Base-by-base conservation (phyloP, 108 stramenopile genomes). In the Discostella pseudostelligera region DNA sequence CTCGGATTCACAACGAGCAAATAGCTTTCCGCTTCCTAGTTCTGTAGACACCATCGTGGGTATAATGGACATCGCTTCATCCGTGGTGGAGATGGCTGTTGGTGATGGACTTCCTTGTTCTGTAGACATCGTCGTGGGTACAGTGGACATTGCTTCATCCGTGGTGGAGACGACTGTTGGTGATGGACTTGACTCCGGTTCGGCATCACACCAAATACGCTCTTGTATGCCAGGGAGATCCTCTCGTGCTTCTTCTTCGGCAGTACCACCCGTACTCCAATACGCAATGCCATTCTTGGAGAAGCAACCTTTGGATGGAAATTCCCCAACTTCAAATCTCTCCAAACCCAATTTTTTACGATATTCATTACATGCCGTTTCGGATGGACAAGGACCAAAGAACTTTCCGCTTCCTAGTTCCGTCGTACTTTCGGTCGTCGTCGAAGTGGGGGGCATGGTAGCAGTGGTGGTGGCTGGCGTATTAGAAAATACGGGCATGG, bases 211-310 rank as follows among this genome's bases (percentile, higher is more conserved):
- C 22, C 10, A 25, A 5, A 50, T 50, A 17, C 46, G 17, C 16
- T 47, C 46, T 21, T 17, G 46, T n/a, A 47, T 21, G 20, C 46
- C 46, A 6, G 46, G 46, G 0, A 47, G 46, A n/a, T 16, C 46
- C 1, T 21, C 21, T 7, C 1, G 17, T 28, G 50, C 29, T 25
- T 26, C 12, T 35, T 54, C 53, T 12, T 54, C 53, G 32, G 32
- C 8, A 0, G 53, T 35, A 29, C 53, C 53, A n/a, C 53, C 53
- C 7, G 53, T 54, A 25, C 53, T 17, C 28, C 28, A 54, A n/a
- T 54, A 54, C 0, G 53, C 53, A 12, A 35, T 54, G 28, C 26
- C 32, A 29, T 32, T 35, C 53, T 54, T 54, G 53, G 28, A 54
- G 29, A 54, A 54, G 16, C 53, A 54, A 1, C 53, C 53, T 1